Base-by-base conservation (phyloP, 352 stramenopile species). In the Elongisporangium anandrum region DNA sequence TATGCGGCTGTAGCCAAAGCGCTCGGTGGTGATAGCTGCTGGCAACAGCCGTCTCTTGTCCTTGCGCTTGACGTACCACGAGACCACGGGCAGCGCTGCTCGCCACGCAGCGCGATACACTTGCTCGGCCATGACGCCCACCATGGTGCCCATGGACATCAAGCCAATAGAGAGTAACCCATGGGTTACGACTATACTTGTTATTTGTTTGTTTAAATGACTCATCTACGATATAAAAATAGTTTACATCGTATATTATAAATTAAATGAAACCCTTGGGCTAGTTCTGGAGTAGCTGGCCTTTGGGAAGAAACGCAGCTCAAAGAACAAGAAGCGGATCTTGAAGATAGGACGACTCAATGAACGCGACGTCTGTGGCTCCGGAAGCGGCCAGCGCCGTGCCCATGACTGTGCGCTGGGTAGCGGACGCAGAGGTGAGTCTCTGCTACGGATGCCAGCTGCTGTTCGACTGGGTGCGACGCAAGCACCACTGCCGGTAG, bases 401-500 rank as follows among this genome's bases (percentile, higher is more conserved):
- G 34, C 76, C 77, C 13, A 81, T 66, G 56, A 95, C 85, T 2
- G 84, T 95, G 63, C 85, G 85, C 57, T 95, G 86, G 86, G 86
- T 92, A 57, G 72, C 77, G 19, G 86, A 95, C 56, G 82, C 74
- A 20, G 86, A 94, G 60, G 84, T 89, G 60, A 90, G 70, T 39
- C 67, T 93, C 34, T 95, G 86, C 72, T 75, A 74, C 45, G 72
- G 78, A 56, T 95, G 86, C 50, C 77, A 90, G 41, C 73, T 94
- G 54, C 72, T 92, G 56, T 95, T 95, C 65, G 86, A 95, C 70
- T 95, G 86, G 86, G 77, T 92, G 63, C 87, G 87, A 7, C 86
- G 86, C 60, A 92, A 94, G 56, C 91, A 97, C 65, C 88, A 97
- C 70, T 97, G 91, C 73, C 77, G 90, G 73, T 82, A 65, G 22